These are phyloP conservation scores for Eucalyptus paniculata DNA, from an alignment of 345 rosid species.

Conservation along the genomic window DNA sequence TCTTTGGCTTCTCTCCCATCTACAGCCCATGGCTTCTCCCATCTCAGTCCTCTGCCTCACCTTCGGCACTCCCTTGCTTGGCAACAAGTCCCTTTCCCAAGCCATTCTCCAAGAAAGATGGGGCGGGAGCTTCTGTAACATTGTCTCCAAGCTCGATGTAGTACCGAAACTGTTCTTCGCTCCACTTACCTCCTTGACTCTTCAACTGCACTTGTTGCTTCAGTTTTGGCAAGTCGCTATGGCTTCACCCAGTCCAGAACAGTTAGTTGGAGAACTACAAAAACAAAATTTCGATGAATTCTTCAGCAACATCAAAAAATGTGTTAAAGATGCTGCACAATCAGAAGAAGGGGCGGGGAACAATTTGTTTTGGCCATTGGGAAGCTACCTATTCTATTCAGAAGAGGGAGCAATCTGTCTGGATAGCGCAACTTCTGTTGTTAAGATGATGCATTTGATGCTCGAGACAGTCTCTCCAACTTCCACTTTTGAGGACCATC, in stretches of 20 bases:
- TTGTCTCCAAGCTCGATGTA: no score
- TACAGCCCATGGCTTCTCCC: no score
- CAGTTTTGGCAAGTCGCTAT: not conserved
- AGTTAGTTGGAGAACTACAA: not conserved
- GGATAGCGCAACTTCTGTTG: conserved; percentile 39
- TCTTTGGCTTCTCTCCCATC: no score
- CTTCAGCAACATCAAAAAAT: conserved; percentile 4
- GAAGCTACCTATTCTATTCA: conserved; percentile 60
- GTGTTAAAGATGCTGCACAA: not conserved
- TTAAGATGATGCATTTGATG: conserved; percentile 43
- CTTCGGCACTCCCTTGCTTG: no score
- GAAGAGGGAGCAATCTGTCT: conserved; percentile 64
- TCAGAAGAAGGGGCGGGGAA: not conserved
- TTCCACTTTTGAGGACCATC: conserved; percentile 40
- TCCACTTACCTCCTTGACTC: no score
- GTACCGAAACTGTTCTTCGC: no score
- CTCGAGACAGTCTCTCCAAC: conserved; percentile 9
- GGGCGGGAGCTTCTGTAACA: no score
- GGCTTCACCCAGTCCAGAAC: conserved; percentile 11
- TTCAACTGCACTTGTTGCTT: no score
- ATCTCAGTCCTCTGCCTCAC: no score
- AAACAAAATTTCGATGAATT: not conserved
- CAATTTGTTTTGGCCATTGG: conserved; percentile 49
- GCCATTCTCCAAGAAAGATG: no score
- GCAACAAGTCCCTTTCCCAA: no score